Conservation (phyloP, 768 basidiomycete species). For the Macrolepiota albuminosa region DNA sequence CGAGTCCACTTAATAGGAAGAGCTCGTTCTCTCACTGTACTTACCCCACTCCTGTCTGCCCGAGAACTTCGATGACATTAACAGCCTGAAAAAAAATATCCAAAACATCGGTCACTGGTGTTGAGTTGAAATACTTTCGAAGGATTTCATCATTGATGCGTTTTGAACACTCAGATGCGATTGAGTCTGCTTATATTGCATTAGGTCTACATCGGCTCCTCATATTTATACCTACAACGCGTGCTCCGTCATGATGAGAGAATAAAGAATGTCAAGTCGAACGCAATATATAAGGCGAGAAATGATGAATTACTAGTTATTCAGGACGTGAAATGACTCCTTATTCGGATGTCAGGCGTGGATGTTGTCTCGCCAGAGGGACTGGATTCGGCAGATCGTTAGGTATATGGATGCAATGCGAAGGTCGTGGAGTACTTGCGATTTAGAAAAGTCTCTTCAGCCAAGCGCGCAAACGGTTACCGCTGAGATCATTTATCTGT, state of each 20-base stretch:
- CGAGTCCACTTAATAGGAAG: background rate
- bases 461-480: conserved; percentile 8
- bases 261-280: background rate
- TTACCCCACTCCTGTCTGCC: background rate
- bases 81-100: background rate
- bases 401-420: background rate
- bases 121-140: background rate
- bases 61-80: background rate
- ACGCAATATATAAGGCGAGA: background rate
- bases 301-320: background rate
- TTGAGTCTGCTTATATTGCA: background rate
- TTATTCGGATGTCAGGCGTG: background rate
- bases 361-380: too few species aligned
- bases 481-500: conserved; percentile 13
- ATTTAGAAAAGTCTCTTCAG: conserved; percentile 3
- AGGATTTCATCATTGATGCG: background rate
- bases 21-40: background rate
- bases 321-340: background rate
- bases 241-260: background rate
- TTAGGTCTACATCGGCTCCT: background rate
- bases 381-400: background rate
- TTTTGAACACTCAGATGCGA: background rate
- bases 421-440: background rate
- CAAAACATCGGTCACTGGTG: background rate
- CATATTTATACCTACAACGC: background rate